Evolutionary conservation across 768 basidiomycete species (phyloP).

Genomic region (Phlebiopsis flavidoalba): DNA sequence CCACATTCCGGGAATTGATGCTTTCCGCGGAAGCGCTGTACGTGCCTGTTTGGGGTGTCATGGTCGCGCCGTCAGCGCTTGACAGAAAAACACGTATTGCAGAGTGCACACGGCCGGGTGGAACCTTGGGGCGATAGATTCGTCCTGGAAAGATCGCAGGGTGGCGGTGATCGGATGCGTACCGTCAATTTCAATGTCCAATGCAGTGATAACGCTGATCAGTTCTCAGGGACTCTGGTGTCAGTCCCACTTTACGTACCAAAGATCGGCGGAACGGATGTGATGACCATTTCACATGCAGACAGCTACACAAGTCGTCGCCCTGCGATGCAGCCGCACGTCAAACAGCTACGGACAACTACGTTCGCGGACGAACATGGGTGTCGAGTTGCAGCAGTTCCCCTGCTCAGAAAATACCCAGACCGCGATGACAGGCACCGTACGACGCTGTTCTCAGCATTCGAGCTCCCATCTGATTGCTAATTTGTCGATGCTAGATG

Average conservation of each 20-base stretch:
- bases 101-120: conserved; percentile 32
- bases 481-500: conserved; percentile 8
- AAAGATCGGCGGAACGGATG: too few relatives aligned
- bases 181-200: not conserved
- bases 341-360: conserved; percentile 16
- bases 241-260: not conserved
- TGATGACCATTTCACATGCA: not conserved
- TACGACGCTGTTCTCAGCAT: not conserved
- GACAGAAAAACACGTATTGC: too few relatives aligned
- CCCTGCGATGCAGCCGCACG: conserved; percentile 18
- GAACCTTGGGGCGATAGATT: conserved; percentile 8
- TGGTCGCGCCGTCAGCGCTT: not conserved
- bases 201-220: not conserved
- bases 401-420: conserved; percentile 5
- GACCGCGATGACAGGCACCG: conserved; percentile 8
- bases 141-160: conserved; percentile 18
- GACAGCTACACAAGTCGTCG: conserved; percentile 20
- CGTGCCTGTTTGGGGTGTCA: not conserved
- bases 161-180: conserved; percentile 22
- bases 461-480: not conserved
- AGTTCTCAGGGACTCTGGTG: not conserved
- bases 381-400: conserved; percentile 2
- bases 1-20: conserved; percentile 29
- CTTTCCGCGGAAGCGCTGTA: conserved; percentile 28
- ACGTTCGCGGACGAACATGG: conserved; percentile 22